Conservation (phyloP, 371 early-diverging fungal genomes). For the Apophysomyces sp. region DNA sequence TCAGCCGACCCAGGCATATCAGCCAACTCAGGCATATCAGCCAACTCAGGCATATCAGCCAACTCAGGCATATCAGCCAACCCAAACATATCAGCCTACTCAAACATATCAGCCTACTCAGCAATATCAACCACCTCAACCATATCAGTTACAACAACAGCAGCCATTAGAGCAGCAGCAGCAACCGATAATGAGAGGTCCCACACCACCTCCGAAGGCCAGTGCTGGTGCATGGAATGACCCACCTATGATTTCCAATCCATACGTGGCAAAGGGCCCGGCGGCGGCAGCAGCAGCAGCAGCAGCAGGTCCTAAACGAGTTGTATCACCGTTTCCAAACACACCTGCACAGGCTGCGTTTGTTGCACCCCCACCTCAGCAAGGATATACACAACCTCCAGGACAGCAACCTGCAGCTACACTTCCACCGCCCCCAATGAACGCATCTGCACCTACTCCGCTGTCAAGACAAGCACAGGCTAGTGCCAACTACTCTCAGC, state of each 20-base stretch:
- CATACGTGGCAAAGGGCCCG: slow-evolving; percentile 26
- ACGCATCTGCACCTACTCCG: slow-evolving; percentile 27
- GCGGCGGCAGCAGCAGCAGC: not conserved
- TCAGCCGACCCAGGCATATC: not conserved
- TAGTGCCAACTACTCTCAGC: not conserved
- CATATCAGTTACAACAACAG: slow-evolving; percentile 3
- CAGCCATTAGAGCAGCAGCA: not conserved
- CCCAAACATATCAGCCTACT: not conserved
- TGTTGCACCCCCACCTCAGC: slow-evolving; percentile 21
- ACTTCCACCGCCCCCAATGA: slow-evolving; percentile 40
- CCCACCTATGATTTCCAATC: slow-evolving; percentile 43
- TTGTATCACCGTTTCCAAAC: slow-evolving; percentile 50
- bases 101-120: not conserved
- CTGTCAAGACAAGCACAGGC: slow-evolving; percentile 2
- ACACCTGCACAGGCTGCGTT: slow-evolving; percentile 36
- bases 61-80: not conserved
- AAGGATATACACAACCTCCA: slow-evolving; percentile 6
- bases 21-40: not conserved
- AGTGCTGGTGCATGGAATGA: slow-evolving; percentile 59
- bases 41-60: not conserved
- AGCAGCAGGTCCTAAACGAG: slow-evolving; percentile 31
- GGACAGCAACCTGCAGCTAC: slow-evolving; percentile 7
- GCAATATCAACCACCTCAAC: not conserved
- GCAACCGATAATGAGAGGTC: slow-evolving; percentile 21
- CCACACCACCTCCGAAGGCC: slow-evolving; percentile 34